A percentile compares a stretch with the other conserved stretches of the same genome.
Conservation (phyloP, 108 stramenopile genomes). For the Thalassiosira profunda region DNA sequence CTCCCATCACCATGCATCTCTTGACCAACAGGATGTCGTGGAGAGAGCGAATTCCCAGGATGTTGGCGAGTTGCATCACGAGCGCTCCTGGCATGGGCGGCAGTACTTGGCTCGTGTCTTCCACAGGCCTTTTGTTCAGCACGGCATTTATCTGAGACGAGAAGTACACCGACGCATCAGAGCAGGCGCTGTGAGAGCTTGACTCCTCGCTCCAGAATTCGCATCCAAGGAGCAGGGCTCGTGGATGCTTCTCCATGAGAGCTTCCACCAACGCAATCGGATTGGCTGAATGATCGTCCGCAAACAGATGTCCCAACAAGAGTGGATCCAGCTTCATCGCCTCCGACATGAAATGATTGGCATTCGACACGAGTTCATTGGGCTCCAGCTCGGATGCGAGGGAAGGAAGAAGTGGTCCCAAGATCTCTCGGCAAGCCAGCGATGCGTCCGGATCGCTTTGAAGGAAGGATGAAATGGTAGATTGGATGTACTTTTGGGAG, state of each 20-base stretch:
- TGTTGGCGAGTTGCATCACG: conserved; percentile 67
- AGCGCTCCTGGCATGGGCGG: conserved; percentile 65
- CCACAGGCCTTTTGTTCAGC: neutral
- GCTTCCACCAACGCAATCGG: conserved; percentile 36
- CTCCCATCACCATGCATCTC: conserved; percentile 51
- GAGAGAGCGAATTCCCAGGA: conserved; percentile 48
- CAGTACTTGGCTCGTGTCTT: conserved; percentile 24
- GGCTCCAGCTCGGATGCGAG: conserved; percentile 38
- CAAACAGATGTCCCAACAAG: conserved; percentile 37
- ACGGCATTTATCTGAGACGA: conserved; percentile 21
- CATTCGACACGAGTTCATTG: conserved; percentile 54
- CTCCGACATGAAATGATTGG: conserved; percentile 55
- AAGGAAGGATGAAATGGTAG: conserved; percentile 26
- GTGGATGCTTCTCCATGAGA: conserved; percentile 48
- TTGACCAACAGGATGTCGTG: conserved; percentile 51
- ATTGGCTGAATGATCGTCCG: conserved; percentile 25
- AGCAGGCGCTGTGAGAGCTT: conserved; percentile 35
- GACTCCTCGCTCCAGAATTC: conserved; percentile 60
- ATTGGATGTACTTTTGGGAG: conserved; percentile 14
- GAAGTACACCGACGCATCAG: conserved; percentile 38
- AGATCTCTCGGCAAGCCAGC: conserved; percentile 48
- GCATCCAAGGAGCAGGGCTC: conserved; percentile 54
- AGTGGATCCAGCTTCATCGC: conserved; percentile 12
- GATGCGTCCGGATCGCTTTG: neutral
- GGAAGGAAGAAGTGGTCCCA: conserved; percentile 59